Evolutionary conservation across 257 asterid species (phyloP), one percentile per base, ranked within the genome.

Genomic region (Coffea eugenioides): DNA sequence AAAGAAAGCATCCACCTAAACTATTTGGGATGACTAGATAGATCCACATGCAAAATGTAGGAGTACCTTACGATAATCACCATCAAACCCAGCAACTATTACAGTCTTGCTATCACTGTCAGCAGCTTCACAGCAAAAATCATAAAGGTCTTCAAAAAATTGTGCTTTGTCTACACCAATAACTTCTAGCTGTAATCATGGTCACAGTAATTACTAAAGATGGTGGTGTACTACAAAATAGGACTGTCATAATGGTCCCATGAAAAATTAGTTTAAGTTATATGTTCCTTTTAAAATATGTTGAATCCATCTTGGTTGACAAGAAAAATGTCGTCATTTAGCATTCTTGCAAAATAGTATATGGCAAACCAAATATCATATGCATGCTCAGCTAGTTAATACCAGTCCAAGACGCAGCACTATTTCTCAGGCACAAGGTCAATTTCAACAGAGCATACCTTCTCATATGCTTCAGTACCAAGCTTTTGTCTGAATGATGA

Each of bases 61-160:
- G 52, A 69, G 46, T 80, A 93, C 99, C 99, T 95, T 81, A 90
- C 27, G 43, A 39, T 39, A 39, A 4, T 39, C 43, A 39, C 43
- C 43, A 39, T 39, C 43, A 1, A 39, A 84, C 21, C 98, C 98
- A 71, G 97, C 96, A 84, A 96, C 90, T 75, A 96, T 88, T 57
- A 96, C 81, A 45, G 94, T 90, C 84, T 94, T 94, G 80, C 97
- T 97, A 84, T 94, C 97, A 34, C 48, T 92, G 79, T 96, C 97
- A n/a, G 99, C 99, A 71, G 97, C 98, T 85, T 88, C 76, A 85
- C 88, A 69, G 91, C 98, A 96, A 86, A 96, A 96, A 76, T 91
- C 95, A 57, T 90, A 92, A 56, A 96, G 92, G 88, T 94, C 43
- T 39, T 39, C 43, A 39, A 39, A 39, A 39, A 39, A 39, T 39